Conservation (phyloP, 176 grass and related monocot species). For the Cymbopogon citratus region DNA sequence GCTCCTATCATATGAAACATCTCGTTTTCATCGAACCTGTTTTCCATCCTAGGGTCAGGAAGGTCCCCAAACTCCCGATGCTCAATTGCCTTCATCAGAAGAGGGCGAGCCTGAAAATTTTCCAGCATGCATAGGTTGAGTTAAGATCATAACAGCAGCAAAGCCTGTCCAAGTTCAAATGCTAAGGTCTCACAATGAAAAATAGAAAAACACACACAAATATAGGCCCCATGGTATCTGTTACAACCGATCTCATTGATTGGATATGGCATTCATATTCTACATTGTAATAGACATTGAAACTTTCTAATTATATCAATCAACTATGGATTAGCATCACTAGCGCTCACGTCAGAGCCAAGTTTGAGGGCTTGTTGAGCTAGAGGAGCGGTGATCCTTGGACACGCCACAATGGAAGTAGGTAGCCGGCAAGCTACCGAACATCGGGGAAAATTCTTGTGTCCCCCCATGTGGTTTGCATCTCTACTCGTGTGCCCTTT, state of each 20-base stretch:
- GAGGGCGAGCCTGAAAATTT: constrained; percentile 66
- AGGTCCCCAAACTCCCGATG: constrained; percentile 60
- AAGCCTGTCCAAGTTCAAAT: not conserved
- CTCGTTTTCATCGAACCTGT: constrained; percentile 61
- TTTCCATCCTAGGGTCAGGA: constrained; percentile 77
- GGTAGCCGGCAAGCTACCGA: too few species aligned
- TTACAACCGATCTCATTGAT: not conserved
- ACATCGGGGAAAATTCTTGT: too few species aligned
- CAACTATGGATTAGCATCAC: not conserved
- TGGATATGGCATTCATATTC: not conserved
- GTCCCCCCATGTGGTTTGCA: too few species aligned
- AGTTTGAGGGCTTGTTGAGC: not conserved
- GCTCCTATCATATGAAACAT: constrained; percentile 88
- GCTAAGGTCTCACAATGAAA: not conserved
- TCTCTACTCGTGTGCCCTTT: not conserved
- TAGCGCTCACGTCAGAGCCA: not conserved
- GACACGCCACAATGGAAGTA: not conserved
- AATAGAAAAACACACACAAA: not conserved
- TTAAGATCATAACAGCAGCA: not conserved
- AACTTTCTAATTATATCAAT: constrained; percentile 12
- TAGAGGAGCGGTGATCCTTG: not conserved
- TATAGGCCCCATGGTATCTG: not conserved
- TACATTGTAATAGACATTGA: not conserved
- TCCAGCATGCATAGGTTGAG: constrained; percentile 8
- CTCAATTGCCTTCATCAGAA: constrained; percentile 62